These are phyloP conservation scores for Saccharomycopsis fodiens DNA, from an alignment of 805 yeast genomes.

Conservation along the genomic window DNA sequence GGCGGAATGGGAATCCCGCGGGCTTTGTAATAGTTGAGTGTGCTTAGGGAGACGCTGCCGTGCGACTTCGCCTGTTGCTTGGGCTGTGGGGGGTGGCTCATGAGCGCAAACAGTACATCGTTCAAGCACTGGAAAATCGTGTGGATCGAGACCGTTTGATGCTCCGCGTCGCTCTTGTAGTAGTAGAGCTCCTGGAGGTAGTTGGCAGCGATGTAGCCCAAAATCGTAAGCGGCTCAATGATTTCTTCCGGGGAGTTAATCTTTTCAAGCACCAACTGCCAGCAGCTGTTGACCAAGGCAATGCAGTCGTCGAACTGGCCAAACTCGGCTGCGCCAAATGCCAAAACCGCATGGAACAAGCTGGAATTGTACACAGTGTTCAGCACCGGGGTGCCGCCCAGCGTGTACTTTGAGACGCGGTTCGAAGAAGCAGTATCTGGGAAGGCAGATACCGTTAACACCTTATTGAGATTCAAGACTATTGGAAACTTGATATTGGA, in stretches of 20 bases:
- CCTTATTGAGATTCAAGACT: conserved; percentile 18
- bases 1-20: conserved; percentile 44
- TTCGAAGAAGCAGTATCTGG: neutral
- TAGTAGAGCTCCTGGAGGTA: conserved; percentile 27
- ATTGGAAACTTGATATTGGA: conserved; percentile 21
- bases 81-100: conserved; percentile 27
- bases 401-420: neutral
- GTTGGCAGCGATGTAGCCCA: conserved; percentile 36
- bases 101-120: conserved; percentile 37
- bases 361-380: conserved; percentile 27
- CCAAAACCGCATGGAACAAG: conserved; percentile 36
- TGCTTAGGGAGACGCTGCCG: conserved; percentile 49
- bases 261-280: conserved; percentile 32
- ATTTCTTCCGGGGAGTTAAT: conserved; percentile 30
- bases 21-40: conserved; percentile 40
- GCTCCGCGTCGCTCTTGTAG: conserved; percentile 1
- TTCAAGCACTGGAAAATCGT: conserved; percentile 43
- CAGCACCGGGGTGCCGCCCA: neutral
- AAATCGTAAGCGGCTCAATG: conserved; percentile 38
- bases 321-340: conserved; percentile 38
- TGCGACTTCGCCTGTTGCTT: conserved; percentile 26
- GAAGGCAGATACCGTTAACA: conserved; percentile 12
- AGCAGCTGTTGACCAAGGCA: conserved; percentile 35
- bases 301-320: conserved; percentile 30
- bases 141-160: conserved; percentile 32